Conservation (phyloP, 129 eudicot species). For the Tagetes erecta region DNA sequence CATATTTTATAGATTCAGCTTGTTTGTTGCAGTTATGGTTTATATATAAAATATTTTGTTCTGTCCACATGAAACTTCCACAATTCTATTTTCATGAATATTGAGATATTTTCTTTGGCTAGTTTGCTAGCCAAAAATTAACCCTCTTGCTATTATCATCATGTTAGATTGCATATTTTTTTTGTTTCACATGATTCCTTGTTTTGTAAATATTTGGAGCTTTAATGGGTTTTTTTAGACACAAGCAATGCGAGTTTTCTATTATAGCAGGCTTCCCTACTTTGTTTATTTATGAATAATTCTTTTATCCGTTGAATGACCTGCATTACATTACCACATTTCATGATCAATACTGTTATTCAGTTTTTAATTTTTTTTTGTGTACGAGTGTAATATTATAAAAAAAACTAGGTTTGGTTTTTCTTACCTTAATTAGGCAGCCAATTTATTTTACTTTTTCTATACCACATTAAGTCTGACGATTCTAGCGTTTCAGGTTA, state of each 20-base stretch:
- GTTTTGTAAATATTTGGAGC: not conserved
- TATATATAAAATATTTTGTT: not conserved
- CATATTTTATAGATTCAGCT: slow-evolving; percentile 1
- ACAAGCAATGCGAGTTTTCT: not conserved
- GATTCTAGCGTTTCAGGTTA: slow-evolving; percentile 22
- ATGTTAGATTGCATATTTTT: not conserved
- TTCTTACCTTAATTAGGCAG: not conserved
- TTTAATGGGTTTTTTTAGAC: not conserved
- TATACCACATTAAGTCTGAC: slow-evolving; percentile 20
- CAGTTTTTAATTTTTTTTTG: not conserved
- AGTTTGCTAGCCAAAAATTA: not conserved
- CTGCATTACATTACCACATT: not conserved
- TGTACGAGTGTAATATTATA: not conserved
- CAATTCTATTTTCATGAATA: not conserved
- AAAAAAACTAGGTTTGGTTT: not conserved
- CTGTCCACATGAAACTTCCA: not conserved
- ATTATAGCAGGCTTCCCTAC: not conserved
- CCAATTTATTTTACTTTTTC: not conserved
- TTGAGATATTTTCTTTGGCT: not conserved
- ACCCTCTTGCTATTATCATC: slow-evolving; percentile 1
- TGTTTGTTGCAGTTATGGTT: slow-evolving; percentile 3
- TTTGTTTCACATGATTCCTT: not conserved
- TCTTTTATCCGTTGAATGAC: not conserved
- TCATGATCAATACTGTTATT: not conserved
- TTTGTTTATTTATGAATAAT: not conserved